Base-by-base conservation (phyloP, 257 asterid species). In the Primulina tabacum region DNA sequence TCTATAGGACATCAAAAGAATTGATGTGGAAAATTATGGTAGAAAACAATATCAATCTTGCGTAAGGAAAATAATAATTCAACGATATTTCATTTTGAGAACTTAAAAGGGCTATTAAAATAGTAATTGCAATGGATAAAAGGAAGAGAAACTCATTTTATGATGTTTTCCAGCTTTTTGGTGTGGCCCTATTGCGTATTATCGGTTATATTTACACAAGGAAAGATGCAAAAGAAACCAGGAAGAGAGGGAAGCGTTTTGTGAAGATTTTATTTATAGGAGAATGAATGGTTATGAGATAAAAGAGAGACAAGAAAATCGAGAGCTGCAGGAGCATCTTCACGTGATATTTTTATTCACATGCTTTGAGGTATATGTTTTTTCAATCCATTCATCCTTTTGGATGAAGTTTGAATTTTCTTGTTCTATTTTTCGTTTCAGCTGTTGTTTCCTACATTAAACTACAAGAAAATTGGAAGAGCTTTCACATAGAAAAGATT, bases 391-490 rank as follows among this genome's bases (percentile, higher is more conserved):
- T 29, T 64, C 17, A 30, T 4, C 6, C 62, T 50, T 29, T 69
- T 38, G 28, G 53, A 65, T 4, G 71, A 70, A 32, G 28, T 43
- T 20, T 30, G 32, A 76, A 18, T n/a, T 26, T 12, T 58, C 12
- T 71, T n/a, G 29, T 56, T 74, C 28, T 11, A 50, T 21, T 21
- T 10, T 62, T 35, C 59, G 60, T 59, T 28, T 64, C 77, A 91
- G 97, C 90, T 72, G 97, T 95, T 55, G 75, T 89, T 24, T 71
- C 83, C 70, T 82, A 82, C 67, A 83, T 91, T 72, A 84, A 85
- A 28, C 75, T 91, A 53, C 91, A 90, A 50, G 90, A 87, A 78
- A 87, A 89, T 68, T 73, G 90, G 85, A 87, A 75, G 86, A 87
- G 71, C 76, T 87, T 84, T 32, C 75, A 60, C 17, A 81, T 76